Evolutionary conservation across 306 rosid genomes (phyloP), one percentile per base, ranked within the genome.

Genomic region (Arachis stenosperma): DNA sequence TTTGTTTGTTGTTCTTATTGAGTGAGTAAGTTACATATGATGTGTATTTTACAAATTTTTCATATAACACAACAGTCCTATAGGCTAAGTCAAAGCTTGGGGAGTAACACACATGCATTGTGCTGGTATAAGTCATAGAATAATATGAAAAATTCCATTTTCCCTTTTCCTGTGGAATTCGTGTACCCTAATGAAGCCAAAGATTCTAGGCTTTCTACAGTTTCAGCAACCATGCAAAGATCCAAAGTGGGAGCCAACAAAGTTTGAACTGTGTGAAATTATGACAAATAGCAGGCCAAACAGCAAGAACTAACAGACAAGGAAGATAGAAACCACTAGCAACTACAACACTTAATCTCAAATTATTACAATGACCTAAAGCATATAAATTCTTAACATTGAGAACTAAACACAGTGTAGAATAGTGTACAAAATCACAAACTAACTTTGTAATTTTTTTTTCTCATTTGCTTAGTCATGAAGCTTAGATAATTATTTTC

Each of bases 191-290:
- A 13, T 48, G 66, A 44, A 37, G 6, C 48, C 14, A 33, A 39
- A 5, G 64, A 42, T 66, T 57, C 65, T 7, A 9, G 13, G 67
- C 48, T 70, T 74, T 81, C 74, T 79, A 78, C 82, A 68, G 67
- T 74, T 75, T 65, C 63, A 60, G 50, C 77, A 77, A 57, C 75
- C 17, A 56, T 70, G 69, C 79, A 78, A 75, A 67, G 71, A 69
- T 65, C 63, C 56, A 37, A 55, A 78, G 82, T 70, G 12, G 65
- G 65, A 41, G 48, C 11, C 22, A 73, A 44, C 74, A 66, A 53
- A 61, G 73, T 59, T 36, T 37, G 51, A 82, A 58, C 65, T 29
- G 17, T 70, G 42, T 33, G 22, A 40, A 70, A 69, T 39, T 11
- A 43, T 44, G 73, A 60, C 40, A 42, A 69, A 69, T 43, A 70